A percentile compares a stretch with the other conserved stretches of the same genome.
Conservation (phyloP, 2,329 filamentous ascomycete genomes). For the Sclerotinia nivalis region DNA sequence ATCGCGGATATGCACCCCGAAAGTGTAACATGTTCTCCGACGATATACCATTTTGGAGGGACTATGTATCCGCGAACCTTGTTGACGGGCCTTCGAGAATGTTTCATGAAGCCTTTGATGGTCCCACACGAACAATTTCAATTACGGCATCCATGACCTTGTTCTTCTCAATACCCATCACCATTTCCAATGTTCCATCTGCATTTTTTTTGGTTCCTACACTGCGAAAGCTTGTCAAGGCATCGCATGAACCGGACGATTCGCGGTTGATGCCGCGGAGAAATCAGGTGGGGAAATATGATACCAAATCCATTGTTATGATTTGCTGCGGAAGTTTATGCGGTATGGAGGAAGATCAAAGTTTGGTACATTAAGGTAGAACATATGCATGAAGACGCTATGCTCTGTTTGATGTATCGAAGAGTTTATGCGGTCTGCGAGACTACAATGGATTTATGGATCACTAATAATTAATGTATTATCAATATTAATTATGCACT, state of each 20-base stretch:
- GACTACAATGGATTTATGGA: no score
- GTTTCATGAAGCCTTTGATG: conserved; percentile 31
- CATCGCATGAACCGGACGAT: conserved; percentile 20
- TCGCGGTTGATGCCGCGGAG: conserved; percentile 7
- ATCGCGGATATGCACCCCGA: not conserved
- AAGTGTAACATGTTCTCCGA: conserved; percentile 8
- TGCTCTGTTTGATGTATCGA: conserved; percentile 1
- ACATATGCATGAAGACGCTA: conserved; percentile 15
- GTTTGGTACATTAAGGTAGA: conserved; percentile 8
- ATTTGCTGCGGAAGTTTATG: conserved; percentile 20
- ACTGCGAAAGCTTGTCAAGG: not conserved
- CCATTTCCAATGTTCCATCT: conserved; percentile 11
- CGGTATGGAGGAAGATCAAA: conserved; percentile 18
- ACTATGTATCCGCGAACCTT: conserved; percentile 28
- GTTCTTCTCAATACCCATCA: not conserved
- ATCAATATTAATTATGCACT: conserved; percentile 20
- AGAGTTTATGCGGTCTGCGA: conserved; percentile 17
- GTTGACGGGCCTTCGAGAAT: conserved; percentile 39
- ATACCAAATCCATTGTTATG: not conserved
- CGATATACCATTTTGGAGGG: not conserved
- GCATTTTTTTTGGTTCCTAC: not conserved
- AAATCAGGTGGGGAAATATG: conserved; percentile 10
- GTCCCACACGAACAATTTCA: conserved; percentile 9
- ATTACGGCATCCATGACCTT: conserved; percentile 13
- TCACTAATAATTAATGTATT: conserved; percentile 1